Base-by-base conservation (phyloP, 176 grass and related monocot species). In the Phragmites australis region DNA sequence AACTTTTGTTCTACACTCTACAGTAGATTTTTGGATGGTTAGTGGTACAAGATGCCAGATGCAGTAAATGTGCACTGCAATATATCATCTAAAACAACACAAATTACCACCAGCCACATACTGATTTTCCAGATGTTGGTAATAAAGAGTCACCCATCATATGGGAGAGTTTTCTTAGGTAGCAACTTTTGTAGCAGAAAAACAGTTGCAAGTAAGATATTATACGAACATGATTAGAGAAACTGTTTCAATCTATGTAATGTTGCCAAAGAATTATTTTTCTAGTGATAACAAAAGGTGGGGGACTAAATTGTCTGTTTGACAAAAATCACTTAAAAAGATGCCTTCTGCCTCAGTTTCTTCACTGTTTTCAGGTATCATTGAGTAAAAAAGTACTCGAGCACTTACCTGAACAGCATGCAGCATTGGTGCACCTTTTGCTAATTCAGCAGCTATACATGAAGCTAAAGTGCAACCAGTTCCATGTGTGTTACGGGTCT, bases 401-500 rank as follows among this genome's bases (percentile, higher is more conserved):
- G 16, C 57, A 71, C 62, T 70, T 73, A 84, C 95, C 92, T 89
- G 64, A 85, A 94, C 85, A 91, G 92, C 90, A 74, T 89, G 83
- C 52, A 94, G 70, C 88, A 98, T 94, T 45, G 77, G 48, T 53
- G 76, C 73, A 73, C 95, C 95, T 89, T 98, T 98, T 45, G 96
- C 90, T 86, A 98, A 87, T 87, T 89, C 92, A 40, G 96, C 86
- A 42, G 96, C 90, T 68, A 98, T 93, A 77, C 88, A 95, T 61
- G 92, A 98, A 65, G 96, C 92, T 60, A 98, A 78, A 83, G 96
- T 98, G 90, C 96, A 98, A 64, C 96, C 96, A 23, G 96, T 98
- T 83, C 96, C 96, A 72, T 98, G 96, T 48, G 92, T 93, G 47
- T 95, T 98, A 50, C 16, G 81, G 43, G 92, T 94, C 73, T 86